These are phyloP conservation scores for Pueraria montana DNA, from an alignment of 306 rosid species.

Conservation along the genomic window DNA sequence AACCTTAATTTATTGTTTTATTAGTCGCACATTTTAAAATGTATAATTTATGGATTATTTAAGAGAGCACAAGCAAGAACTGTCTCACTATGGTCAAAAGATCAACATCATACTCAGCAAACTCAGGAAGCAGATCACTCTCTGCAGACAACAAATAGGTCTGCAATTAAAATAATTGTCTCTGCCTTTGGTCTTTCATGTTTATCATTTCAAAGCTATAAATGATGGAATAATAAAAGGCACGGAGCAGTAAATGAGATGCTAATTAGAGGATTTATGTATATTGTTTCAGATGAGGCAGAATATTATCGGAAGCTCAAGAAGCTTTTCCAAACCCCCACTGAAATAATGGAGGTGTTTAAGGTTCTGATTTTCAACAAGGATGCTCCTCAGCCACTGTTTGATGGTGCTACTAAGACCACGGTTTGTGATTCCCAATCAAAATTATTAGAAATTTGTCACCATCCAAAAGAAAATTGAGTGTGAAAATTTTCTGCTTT, in stretches of 20 bases:
- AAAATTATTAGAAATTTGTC: no score
- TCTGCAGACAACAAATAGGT: conserved; percentile 63
- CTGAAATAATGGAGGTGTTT: no score
- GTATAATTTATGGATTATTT: neutral
- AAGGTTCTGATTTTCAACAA: no score
- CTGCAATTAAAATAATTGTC: neutral
- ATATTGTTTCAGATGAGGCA: no score
- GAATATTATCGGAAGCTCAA: no score
- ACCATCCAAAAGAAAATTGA: no score
- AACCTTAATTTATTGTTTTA: no score
- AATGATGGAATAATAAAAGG: neutral
- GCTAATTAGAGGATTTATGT: neutral
- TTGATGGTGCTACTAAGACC: no score
- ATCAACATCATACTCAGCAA: conserved; percentile 62
- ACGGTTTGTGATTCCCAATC: conserved; percentile 37
- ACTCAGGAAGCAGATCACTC: conserved; percentile 52
- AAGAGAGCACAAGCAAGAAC: neutral
- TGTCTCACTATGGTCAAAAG: conserved; percentile 67
- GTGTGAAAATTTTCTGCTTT: no score
- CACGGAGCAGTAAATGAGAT: neutral
- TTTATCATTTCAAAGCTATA: neutral
- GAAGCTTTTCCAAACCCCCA: no score
- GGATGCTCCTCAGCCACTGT: no score
- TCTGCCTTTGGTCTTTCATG: neutral
- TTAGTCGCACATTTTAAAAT: no score